Evolutionary conservation across 495 filamentous ascomycete genomes (phyloP), one percentile per base, ranked within the genome.

Genomic region (Aspergillus indologenus): DNA sequence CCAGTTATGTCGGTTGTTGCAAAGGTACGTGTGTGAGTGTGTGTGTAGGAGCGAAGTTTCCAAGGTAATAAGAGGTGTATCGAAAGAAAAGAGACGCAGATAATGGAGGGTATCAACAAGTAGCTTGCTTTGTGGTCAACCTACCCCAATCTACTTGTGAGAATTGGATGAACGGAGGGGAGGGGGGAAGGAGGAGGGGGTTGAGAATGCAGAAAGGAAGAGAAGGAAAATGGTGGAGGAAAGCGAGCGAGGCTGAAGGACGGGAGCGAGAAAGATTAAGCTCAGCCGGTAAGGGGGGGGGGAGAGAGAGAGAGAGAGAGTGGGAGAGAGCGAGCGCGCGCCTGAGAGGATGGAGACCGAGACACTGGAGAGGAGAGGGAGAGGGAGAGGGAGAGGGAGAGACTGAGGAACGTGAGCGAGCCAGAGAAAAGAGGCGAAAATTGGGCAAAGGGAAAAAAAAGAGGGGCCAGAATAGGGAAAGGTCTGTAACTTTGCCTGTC

Each of bases 371-470:
- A 52, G 61, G 5, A 40, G 6, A 40, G 34, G 2, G 12, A 40
- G 60, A 54, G 60, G 12, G 34, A 40, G 12, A 40, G 34, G 12
- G 34, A 40, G 6, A 14, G 5, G 5, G 34, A 9, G 34, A 15
- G 12, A 29, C 3, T 9, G 34, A 40, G 12, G 5, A 40, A 40
- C 12, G 34, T 40, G 34, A 40, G 34, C 34, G 6, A 11, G 12
- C 5, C 4, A 46, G 51, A 45, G 62, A 56, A 62, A 65, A 66
- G 60, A 40, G 34, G 34, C 34, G 34, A 40, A 40, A 40, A 6
- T 40, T 58, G 62, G 57, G 64, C 31, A 49, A 64, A 64, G 57
- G 62, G 65, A 60, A 62, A 70, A 58, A 63, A 46, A 60, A 62
- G 60, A 57, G 52, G 65, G 34, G 34, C 6, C 34, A 7, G 12